Base-by-base conservation (phyloP, 2,329 filamentous ascomycete species). In the Aureobasidium sp. region DNA sequence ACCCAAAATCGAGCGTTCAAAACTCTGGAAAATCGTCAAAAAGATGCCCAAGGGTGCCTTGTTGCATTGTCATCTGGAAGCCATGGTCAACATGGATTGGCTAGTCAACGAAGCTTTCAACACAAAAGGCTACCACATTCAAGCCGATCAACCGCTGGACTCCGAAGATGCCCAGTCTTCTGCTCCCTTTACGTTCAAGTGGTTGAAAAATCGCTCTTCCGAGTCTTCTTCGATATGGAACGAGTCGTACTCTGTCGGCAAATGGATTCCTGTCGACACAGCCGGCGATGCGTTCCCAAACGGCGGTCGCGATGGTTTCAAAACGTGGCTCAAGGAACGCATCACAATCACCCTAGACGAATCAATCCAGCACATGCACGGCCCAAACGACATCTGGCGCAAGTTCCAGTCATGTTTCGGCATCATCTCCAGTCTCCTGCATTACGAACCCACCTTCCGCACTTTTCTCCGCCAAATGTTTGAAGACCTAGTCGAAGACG, bases 401-500 rank as follows among this genome's bases (percentile, higher is more conserved):
- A 90, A 93, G 64, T 95, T 96, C 69, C 73, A 94, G 45, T 80
- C 79, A 39, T 86, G 84, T 57, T 95, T 96, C 68, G 70, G 77
- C 2, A 79, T 91, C 3, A 76, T 91, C 39, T 80, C 80, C 35
- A 84, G 82, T 14, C 79, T 95, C 48, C 77, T 95, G 44, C 87
- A 86, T 69, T 95, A 96, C 69, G 91, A 96, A 69, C 90, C 90
- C 12, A 88, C 97, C 58, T 91, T 88, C 70, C 81, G 89, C 21
- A 74, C 75, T 16, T 94, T 89, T 63, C 71, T 96, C 56, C 81
- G 79, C 24, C 78, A 80, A 19, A 76, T 96, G 61, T 80, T 95
- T 68, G 73, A 73, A 44, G 77, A 84, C 42, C 74, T 96, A 19
- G 75, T 84, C n/a, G 80, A 80, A 3, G 91, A 98, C 66, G 89